These are phyloP conservation scores for Melaleuca quinquenervia DNA, from an alignment of 345 rosid species.

Conservation along the genomic window DNA sequence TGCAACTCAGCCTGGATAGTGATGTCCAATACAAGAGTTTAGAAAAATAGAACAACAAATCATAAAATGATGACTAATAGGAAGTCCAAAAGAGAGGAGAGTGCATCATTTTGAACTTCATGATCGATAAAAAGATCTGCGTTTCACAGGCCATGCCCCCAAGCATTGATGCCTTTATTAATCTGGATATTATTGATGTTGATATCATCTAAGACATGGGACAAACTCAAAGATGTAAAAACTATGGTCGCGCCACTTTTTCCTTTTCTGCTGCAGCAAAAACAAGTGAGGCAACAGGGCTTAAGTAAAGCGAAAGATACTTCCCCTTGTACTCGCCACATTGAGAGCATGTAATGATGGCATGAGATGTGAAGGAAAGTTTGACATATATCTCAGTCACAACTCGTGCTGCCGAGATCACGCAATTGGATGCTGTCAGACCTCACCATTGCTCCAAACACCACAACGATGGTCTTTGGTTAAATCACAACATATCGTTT, in stretches of 20 bases:
- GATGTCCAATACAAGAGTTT: neutral
- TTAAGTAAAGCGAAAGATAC: neutral
- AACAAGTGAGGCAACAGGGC: neutral
- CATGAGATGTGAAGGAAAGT: neutral
- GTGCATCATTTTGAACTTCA: neutral
- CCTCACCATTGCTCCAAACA: neutral
- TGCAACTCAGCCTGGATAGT: neutral
- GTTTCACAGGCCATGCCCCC: neutral
- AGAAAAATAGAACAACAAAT: neutral
- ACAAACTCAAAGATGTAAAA: neutral
- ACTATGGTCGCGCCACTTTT: neutral
- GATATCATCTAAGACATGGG: neutral
- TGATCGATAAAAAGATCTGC: neutral
- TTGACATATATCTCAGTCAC: neutral
- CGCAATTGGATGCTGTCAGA: neutral
- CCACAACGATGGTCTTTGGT: neutral
- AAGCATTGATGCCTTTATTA: neutral
- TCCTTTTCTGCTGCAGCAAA: neutral
- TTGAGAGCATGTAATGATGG: neutral
- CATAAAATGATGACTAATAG: neutral
- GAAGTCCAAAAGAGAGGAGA: neutral
- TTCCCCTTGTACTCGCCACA: neutral
- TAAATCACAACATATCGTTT: neutral
- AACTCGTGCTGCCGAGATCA: neutral
- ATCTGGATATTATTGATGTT: neutral